phyloP scores from a whole-genome alignment of 2,329 filamentous ascomycete genomes.

The Blastomyces gilchristii region DNA sequence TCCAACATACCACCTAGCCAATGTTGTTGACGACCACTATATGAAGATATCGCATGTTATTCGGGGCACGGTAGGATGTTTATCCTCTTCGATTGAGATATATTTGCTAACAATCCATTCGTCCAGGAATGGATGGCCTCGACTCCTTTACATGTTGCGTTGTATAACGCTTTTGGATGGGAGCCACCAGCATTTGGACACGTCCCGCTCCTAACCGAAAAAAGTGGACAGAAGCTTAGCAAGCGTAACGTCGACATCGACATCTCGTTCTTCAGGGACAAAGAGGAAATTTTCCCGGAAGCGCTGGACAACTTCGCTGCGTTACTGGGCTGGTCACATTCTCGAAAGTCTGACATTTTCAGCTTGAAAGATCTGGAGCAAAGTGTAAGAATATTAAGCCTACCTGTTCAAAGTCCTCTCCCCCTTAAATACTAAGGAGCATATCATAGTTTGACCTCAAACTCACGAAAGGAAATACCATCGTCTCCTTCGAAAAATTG shows the following conservation, averaged over 20 bases:
- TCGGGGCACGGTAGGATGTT: slow-evolving; percentile 56
- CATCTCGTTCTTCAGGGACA: slow-evolving; percentile 46
- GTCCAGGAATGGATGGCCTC: slow-evolving; percentile 85
- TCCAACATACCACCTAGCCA: slow-evolving; percentile 94
- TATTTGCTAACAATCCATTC: slow-evolving; percentile 5
- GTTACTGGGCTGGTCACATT: slow-evolving; percentile 73
- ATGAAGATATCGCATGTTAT: slow-evolving; percentile 97
- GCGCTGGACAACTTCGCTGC: slow-evolving; percentile 71
- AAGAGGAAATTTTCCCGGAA: slow-evolving; percentile 52
- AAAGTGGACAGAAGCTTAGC: slow-evolving; percentile 65
- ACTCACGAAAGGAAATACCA: slow-evolving; percentile 84
- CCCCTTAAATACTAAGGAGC: neutral
- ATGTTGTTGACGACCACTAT: slow-evolving; percentile 88
- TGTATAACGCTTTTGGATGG: slow-evolving; percentile 75
- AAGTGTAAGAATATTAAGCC: slow-evolving; percentile 42
- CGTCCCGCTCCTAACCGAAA: slow-evolving; percentile 62
- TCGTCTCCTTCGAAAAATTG: slow-evolving; percentile 70
- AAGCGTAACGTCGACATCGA: slow-evolving; percentile 67
- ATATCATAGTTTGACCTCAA: slow-evolving; percentile 60
- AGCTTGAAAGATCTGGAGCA: slow-evolving; percentile 59
- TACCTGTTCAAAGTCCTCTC: neutral
- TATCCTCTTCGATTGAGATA: neutral
- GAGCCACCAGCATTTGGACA: slow-evolving; percentile 65
- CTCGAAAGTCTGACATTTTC: slow-evolving; percentile 58
- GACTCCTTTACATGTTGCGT: slow-evolving; percentile 63